These are phyloP conservation scores for Apiotrichum gamsii DNA, from an alignment of 1,284 basidiomycete species.

Conservation along the genomic window DNA sequence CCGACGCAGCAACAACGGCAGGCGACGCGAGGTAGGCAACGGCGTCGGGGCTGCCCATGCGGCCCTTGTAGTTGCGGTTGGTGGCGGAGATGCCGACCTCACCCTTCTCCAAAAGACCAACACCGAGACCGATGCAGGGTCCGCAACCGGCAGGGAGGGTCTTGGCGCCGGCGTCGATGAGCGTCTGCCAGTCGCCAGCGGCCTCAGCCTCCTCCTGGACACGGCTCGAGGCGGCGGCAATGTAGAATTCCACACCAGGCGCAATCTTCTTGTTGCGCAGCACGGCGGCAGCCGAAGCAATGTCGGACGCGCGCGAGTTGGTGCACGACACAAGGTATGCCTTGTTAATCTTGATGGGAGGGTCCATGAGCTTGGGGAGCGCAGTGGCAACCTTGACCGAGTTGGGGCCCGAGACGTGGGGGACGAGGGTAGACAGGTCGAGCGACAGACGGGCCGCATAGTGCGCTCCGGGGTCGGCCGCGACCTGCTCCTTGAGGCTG, in stretches of 20 bases:
- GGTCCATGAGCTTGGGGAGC: constrained; percentile 68
- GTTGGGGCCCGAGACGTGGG: constrained; percentile 94
- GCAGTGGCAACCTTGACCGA: constrained; percentile 94
- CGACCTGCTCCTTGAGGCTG: constrained; percentile 56
- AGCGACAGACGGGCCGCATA: constrained; percentile 88
- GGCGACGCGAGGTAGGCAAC: constrained; percentile 93
- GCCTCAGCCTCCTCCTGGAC: constrained; percentile 87
- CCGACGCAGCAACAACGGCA: constrained; percentile 93
- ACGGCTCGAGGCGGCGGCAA: constrained; percentile 86
- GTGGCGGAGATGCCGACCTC: constrained; percentile 95
- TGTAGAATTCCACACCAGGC: constrained; percentile 90
- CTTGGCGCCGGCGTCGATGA: constrained; percentile 82
- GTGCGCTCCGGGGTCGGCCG: constrained; percentile 69
- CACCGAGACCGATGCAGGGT: constrained; percentile 93
- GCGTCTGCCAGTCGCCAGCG: constrained; percentile 78
- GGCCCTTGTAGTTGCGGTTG: constrained; percentile 97
- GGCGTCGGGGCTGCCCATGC: constrained; percentile 95
- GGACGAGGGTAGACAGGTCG: constrained; percentile 87
- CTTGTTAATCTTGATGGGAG: constrained; percentile 82
- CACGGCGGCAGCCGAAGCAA: constrained; percentile 84
- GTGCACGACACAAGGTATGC: constrained; percentile 98
- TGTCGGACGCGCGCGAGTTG: constrained; percentile 92
- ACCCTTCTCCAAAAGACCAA: constrained; percentile 86
- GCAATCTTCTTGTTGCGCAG: constrained; percentile 79
- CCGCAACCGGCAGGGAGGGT: constrained; percentile 93